phyloP scores from a whole-genome alignment of 2,329 filamentous ascomycete genomes.

The Didymella pinodella region DNA sequence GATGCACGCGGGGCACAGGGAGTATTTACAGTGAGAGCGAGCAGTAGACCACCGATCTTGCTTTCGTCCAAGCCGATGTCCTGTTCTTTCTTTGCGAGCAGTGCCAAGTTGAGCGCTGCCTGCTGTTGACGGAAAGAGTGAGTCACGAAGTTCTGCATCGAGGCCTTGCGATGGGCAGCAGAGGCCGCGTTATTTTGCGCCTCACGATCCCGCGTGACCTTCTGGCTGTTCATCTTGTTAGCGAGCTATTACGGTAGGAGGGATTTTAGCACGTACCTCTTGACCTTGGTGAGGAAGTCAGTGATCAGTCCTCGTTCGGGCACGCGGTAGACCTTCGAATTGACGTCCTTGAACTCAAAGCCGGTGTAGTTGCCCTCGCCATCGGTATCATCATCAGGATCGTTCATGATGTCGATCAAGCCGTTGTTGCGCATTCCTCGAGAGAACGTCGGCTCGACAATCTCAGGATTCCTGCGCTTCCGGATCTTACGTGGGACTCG shows the following conservation, averaged over 20 bases:
- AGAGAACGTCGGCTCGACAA: slow-evolving; percentile 57
- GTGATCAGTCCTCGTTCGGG: slow-evolving; percentile 58
- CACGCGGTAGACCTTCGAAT: slow-evolving; percentile 54
- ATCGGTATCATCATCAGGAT: slow-evolving; percentile 54
- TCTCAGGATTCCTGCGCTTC: slow-evolving; percentile 58
- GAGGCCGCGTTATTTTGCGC: slow-evolving; percentile 18
- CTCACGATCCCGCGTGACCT: slow-evolving; percentile 29
- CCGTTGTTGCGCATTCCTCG: slow-evolving; percentile 68
- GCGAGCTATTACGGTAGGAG: not conserved
- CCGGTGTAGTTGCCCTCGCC: slow-evolving; percentile 50
- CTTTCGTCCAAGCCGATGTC: slow-evolving; percentile 59
- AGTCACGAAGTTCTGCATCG: slow-evolving; percentile 41
- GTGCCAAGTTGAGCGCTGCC: slow-evolving; percentile 69
- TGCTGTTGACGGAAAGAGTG: slow-evolving; percentile 67
- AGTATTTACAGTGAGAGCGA: slow-evolving; percentile 67
- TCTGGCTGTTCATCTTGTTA: slow-evolving; percentile 8
- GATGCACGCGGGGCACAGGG: slow-evolving; percentile 35
- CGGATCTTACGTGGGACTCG: slow-evolving; percentile 55
- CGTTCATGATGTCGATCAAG: slow-evolving; percentile 56
- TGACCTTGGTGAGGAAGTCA: slow-evolving; percentile 70
- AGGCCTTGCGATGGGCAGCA: slow-evolving; percentile 32
- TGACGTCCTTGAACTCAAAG: slow-evolving; percentile 43
- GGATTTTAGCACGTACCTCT: slow-evolving; percentile 42
- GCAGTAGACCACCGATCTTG: slow-evolving; percentile 61
- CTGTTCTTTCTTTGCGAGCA: slow-evolving; percentile 61